Conservation (phyloP, 1,139 yeast genomes). For the Hemisphaericaspora xylofermentans region DNA sequence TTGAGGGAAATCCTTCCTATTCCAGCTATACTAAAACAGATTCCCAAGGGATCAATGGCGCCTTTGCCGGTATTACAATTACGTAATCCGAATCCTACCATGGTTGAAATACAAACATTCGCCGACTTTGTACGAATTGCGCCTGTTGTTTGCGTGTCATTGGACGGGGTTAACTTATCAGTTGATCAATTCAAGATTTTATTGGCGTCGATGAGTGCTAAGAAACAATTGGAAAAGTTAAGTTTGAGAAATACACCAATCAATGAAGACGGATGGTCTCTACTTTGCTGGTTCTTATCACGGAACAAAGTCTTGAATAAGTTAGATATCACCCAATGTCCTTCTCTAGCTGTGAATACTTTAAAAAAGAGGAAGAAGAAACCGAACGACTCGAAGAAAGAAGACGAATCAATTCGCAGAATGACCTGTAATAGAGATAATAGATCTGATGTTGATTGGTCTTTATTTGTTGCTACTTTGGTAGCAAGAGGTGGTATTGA, state of each 20-base stretch:
- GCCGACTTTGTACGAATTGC: slow-evolving; percentile 76
- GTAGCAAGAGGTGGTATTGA: slow-evolving; percentile 72
- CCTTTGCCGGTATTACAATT: slow-evolving; percentile 65
- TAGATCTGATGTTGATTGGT: slow-evolving; percentile 77
- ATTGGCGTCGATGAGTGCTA: slow-evolving; percentile 59
- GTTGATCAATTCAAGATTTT: slow-evolving; percentile 64
- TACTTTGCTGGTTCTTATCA: slow-evolving; percentile 67
- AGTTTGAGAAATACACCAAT: slow-evolving; percentile 72
- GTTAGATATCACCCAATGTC: slow-evolving; percentile 72
- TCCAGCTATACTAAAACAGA: slow-evolving; percentile 73
- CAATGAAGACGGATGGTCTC: slow-evolving; percentile 67
- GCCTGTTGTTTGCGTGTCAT: slow-evolving; percentile 63
- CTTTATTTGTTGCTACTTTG: slow-evolving; percentile 64
- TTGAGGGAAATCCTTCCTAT: slow-evolving; percentile 71
- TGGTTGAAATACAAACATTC: slow-evolving; percentile 71
- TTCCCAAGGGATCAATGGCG: slow-evolving; percentile 67
- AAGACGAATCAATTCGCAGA: slow-evolving; percentile 37
- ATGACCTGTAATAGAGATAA: slow-evolving; percentile 60
- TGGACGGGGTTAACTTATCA: slow-evolving; percentile 69
- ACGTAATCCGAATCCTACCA: slow-evolving; percentile 70
- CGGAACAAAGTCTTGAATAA: slow-evolving; percentile 55
- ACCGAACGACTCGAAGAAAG: slow-evolving; percentile 18
- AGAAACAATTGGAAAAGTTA: slow-evolving; percentile 61
- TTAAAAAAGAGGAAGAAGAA: slow-evolving; percentile 42
- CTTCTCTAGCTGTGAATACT: slow-evolving; percentile 56